Base-by-base conservation (phyloP, 2,329 filamentous ascomycete genomes). In the Xylaria sp. region DNA sequence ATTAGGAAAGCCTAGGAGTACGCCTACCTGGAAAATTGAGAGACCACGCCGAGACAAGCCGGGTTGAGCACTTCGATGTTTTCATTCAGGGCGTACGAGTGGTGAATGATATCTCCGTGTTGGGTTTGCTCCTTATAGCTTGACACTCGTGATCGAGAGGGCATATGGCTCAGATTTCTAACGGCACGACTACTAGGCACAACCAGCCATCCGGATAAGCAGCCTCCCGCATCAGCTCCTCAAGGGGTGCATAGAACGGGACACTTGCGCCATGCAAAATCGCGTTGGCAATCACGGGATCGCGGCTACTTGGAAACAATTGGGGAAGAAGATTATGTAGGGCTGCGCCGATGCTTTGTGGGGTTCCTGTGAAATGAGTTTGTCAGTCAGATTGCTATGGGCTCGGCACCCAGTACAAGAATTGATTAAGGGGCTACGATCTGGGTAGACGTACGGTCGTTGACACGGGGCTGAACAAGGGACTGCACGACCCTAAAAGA, bases 171-270 rank as follows among this genome's bases (percentile, higher is more conserved):
- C 63, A 73, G 3, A 71, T 65, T 48, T 73, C 70, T 70, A 91
- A 79, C 78, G 95, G 88, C 18, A 87, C 81, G 4, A 97, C 83
- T 55, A 91, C 89, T 48, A 97, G 75, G 73, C 91, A 91, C 30
- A 96, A 74, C 88, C 92, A 99, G 0, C 94, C 94, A 75, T 99
- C 94, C 0, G 91, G 86, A 78, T 97, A 97, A 1, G 91, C 86
- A 3, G 90, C 89, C 69, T 89, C 88, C 59, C 86, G 83, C 76
- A 94, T 89, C 59, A 99, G 73, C 52, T 97, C 93, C 69, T 91
- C 89, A 16, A 99, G 74, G 23, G 87, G 87, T 1, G 92, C 89
- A 60, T 79, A 76, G 77, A 97, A 89, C 0, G 94, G 93, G 60
- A 96, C 83, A 0, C 86, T 82, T 1, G 87, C 90, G 0, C 94